These are phyloP conservation scores for Corymbia calophylla DNA, from an alignment of 441 rosid species.

Conservation along the genomic window DNA sequence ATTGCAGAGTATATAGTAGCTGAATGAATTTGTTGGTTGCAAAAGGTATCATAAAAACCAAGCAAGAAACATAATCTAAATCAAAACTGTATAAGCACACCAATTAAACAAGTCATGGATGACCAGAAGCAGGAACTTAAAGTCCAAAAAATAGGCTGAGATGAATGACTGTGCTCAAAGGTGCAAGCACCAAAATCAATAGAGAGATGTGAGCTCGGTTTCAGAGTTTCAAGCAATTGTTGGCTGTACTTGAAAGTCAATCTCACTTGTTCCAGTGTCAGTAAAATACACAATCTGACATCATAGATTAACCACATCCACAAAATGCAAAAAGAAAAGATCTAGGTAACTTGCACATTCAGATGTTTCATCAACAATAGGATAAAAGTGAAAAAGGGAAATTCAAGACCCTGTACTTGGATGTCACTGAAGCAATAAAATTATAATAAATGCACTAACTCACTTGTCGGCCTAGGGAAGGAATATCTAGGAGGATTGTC, in stretches of 20 bases:
- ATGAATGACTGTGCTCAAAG: not conserved
- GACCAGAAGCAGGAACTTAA: not conserved
- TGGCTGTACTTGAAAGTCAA: not conserved
- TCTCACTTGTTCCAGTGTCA: not conserved
- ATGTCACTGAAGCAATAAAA: not conserved
- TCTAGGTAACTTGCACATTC: not conserved
- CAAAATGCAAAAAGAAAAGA: not conserved
- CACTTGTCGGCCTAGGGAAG: constrained; percentile 92
- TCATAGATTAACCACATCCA: not conserved
- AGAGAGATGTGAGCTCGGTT: not conserved
- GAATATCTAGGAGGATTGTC: constrained; percentile 92
- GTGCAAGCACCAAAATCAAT: not conserved
- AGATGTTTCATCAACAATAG: not conserved
- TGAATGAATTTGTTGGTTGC: not conserved
- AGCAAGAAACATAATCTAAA: not conserved
- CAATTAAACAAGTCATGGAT: not conserved
- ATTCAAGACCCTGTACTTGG: not conserved
- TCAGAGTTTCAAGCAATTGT: not conserved
- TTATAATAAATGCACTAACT: constrained; percentile 3
- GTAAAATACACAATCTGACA: not conserved
- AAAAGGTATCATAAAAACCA: not conserved
- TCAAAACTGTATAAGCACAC: not conserved
- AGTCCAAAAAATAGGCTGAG: not conserved
- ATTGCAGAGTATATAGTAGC: not conserved
- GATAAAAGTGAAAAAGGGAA: not conserved